These are phyloP conservation scores for Trichophyton benhamiae DNA, from an alignment of 2,329 filamentous ascomycete species.

Conservation along the genomic window DNA sequence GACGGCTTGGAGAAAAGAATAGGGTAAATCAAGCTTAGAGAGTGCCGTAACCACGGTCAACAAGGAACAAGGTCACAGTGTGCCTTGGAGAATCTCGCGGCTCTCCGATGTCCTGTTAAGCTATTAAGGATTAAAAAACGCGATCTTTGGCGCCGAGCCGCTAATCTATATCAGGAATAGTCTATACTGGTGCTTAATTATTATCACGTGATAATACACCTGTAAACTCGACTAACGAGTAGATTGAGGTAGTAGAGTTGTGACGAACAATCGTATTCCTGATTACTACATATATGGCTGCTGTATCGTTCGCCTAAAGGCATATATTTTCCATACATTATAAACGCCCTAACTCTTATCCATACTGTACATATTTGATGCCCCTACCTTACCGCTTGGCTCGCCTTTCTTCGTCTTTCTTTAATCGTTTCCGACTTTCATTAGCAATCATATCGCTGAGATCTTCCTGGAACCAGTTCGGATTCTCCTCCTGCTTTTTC, in stretches of 20 bases:
- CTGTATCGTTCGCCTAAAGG: background rate
- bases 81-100: background rate
- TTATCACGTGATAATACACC: background rate
- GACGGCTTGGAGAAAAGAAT: background rate
- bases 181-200: background rate
- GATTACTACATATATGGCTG: too few species aligned
- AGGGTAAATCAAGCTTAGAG: background rate
- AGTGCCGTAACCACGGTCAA: background rate
- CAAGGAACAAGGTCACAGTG: background rate
- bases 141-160: background rate
- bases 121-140: background rate
- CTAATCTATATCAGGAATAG: background rate
- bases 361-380: background rate
- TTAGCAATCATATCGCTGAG: constrained; percentile 91
- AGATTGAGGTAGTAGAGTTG: too few species aligned
- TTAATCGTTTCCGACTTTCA: constrained; percentile 80
- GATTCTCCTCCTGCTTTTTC: constrained; percentile 52
- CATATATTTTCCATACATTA: background rate
- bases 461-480: constrained; percentile 73
- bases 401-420: constrained; percentile 69
- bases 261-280: too few species aligned
- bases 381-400: constrained; percentile 37
- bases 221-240: too few species aligned
- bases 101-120: background rate
- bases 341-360: background rate